These are phyloP conservation scores for Eutypa lata DNA, from an alignment of 2,329 filamentous ascomycete genomes.

Conservation along the genomic window DNA sequence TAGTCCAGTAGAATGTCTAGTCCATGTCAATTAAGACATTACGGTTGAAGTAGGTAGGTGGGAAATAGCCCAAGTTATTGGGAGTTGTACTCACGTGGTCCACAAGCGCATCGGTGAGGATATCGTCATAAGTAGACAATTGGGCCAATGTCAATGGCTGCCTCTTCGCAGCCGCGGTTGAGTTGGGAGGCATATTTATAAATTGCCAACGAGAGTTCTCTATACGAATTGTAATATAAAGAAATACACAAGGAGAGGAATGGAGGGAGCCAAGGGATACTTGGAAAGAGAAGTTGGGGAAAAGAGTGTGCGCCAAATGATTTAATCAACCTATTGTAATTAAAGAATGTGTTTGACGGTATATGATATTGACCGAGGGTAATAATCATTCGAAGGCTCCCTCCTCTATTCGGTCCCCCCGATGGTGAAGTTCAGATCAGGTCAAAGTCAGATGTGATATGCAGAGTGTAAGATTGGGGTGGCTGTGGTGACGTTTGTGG, in stretches of 20 bases:
- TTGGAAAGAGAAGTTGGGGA: neutral
- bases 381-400: neutral
- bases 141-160: conserved; percentile 80
- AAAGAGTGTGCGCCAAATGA: no score
- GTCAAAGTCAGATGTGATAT: neutral
- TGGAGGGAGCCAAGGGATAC: neutral
- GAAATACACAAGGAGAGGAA: neutral
- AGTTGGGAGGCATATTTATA: conserved; percentile 33
- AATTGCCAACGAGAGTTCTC: conserved; percentile 4
- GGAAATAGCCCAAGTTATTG: neutral
- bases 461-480: neutral
- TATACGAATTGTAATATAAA: no score
- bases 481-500: neutral
- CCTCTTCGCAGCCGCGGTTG: conserved; percentile 47
- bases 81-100: conserved; percentile 71
- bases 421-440: neutral
- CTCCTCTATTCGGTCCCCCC: neutral
- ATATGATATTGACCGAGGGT: neutral
- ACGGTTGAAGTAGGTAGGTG: conserved; percentile 4
- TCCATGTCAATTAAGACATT: conserved; percentile 13
- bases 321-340: no score
- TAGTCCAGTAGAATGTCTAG: conserved; percentile 94
- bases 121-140: conserved; percentile 90
- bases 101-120: conserved; percentile 89
- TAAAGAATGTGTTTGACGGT: neutral